Percentiles rank a stretch among this genome's conserved stretches.
phyloP scores from a whole-genome alignment of 257 asterid genomes.

The Nemophila menziesii region DNA sequence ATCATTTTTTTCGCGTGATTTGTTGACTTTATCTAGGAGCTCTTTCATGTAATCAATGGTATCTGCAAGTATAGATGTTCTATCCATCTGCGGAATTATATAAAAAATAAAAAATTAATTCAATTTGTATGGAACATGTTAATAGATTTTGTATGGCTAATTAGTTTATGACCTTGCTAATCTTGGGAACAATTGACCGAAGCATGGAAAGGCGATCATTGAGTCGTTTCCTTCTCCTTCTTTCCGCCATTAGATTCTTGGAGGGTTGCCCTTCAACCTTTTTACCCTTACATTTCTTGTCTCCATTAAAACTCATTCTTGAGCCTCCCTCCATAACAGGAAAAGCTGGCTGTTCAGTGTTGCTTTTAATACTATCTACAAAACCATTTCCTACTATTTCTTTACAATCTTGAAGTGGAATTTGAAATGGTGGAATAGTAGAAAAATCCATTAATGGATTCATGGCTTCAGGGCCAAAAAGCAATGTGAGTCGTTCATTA shows the following conservation, averaged over 20 bases:
- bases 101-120: not conserved
- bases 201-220: constrained; percentile 92
- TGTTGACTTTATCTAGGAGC: constrained; percentile 50
- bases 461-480: not conserved
- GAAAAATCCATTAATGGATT: constrained; percentile 42
- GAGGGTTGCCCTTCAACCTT: constrained; percentile 82
- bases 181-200: constrained; percentile 81
- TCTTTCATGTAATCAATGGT: constrained; percentile 76
- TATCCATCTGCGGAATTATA: constrained; percentile 54
- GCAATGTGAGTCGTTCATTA: too few relatives aligned
- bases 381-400: too few relatives aligned
- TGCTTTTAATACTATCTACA: constrained; percentile 1
- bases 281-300: constrained; percentile 28
- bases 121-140: not conserved
- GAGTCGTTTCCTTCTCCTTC: constrained; percentile 68
- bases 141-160: too few relatives aligned
- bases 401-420: constrained; percentile 24
- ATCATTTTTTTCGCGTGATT: constrained; percentile 26
- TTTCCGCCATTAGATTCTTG: constrained; percentile 86
- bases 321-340: constrained; percentile 4
- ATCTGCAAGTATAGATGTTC: constrained; percentile 83
- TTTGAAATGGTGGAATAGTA: constrained; percentile 27
- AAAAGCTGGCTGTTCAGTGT: not conserved
- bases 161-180: constrained; percentile 85
- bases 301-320: constrained; percentile 14